Evolutionary conservation across 495 filamentous ascomycete genomes (phyloP), one percentile per base, ranked within the genome.

Genomic region (Tuber aestivum): DNA sequence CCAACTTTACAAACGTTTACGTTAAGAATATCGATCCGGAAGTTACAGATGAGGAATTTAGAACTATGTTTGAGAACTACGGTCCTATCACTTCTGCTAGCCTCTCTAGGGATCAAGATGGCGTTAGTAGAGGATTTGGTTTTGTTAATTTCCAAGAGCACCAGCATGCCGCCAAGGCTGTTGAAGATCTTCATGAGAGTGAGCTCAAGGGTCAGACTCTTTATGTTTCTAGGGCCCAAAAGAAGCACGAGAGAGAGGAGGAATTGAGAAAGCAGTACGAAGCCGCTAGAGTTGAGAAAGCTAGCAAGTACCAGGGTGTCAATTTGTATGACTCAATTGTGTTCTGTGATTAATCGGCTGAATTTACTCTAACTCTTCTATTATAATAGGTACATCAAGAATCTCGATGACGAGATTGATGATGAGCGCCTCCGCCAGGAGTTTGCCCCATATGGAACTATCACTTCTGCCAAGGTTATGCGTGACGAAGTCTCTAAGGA

Each of bases 211-310:
- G 91, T 78, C 94, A 98, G 87, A 93, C 94, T 83, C 90, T 99
- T 73, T 99, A 98, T 82, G 96, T 99, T 79, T 96, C 95, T 75
- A 94, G 95, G 85, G 95, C 95, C 71, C 95, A 99, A 88, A 99
- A 99, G 92, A 99, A 99, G 89, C 96, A 98, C 83, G 95, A 99
- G 87, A 95, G 95, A 84, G 95, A 99, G 87, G 95, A 99, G 86
- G 95, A 99, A 86, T 91, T 99, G 68, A 94, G 95, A 85, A 97
- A 93, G 86, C 96, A 97, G 82, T 97, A 99, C 86, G 96, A 99
- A 86, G 96, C 96, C 81, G 94, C 93, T 82, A 94, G 96, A 81
- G 87, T 95, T 77, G 95, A 99, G 90, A 99, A 99, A 88, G 93
- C 92, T 84, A 95, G 89, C 87, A 98, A 98, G 87, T 99, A 99